Percentiles rank a stretch among this genome's conserved stretches.
Conservation (phyloP, 129 eudicot genomes). For the Centella asiatica region DNA sequence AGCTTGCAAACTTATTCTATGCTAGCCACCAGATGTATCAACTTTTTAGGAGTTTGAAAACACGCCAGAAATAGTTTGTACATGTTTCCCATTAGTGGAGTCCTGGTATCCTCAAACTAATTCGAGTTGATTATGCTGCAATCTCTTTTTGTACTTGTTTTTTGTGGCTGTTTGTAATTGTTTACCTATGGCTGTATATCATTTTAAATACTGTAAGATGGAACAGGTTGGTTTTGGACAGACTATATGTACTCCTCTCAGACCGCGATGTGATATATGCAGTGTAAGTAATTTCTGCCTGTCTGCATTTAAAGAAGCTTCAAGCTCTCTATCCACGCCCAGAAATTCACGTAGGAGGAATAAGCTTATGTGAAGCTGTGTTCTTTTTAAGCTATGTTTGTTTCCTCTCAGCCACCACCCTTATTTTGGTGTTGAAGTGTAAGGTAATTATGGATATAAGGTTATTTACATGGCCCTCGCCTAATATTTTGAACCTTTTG, state of each 20-base stretch:
- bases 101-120: neutral
- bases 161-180: neutral
- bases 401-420: too few relatives aligned
- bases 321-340: slow-evolving; percentile 33
- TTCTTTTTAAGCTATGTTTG: too few relatives aligned
- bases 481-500: too few relatives aligned
- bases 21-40: too few relatives aligned
- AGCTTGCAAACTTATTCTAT: neutral
- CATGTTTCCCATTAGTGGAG: neutral
- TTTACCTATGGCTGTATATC: neutral
- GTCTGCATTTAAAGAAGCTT: slow-evolving; percentile 61
- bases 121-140: neutral
- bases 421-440: too few relatives aligned
- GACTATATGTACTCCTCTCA: slow-evolving; percentile 76
- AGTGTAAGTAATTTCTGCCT: slow-evolving; percentile 56
- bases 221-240: slow-evolving; percentile 91
- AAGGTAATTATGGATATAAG: too few relatives aligned
- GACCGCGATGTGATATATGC: slow-evolving; percentile 71
- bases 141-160: neutral
- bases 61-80: neutral
- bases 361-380: slow-evolving; percentile 3
- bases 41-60: too few relatives aligned
- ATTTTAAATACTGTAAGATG: neutral
- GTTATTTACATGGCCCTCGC: too few relatives aligned
- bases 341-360: slow-evolving; percentile 32